Conservation (phyloP, 2,329 filamentous ascomycete genomes). For the Coniochaeta hoffmannii region DNA sequence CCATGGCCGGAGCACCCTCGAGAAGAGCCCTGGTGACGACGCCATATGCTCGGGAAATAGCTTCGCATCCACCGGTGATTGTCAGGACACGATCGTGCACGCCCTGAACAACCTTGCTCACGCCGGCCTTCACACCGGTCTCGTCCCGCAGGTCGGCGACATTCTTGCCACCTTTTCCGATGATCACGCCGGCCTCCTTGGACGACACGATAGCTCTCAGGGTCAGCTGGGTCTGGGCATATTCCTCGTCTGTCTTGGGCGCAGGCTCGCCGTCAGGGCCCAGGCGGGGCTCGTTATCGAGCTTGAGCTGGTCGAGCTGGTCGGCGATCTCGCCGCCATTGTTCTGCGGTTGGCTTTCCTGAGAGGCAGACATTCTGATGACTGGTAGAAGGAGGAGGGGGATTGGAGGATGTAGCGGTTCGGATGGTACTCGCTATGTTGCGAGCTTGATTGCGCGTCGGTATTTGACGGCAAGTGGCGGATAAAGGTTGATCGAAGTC, state of each 20-base stretch:
- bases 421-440: not conserved
- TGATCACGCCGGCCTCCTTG: slow-evolving; percentile 98
- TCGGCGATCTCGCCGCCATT: slow-evolving; percentile 56
- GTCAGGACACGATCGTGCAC: slow-evolving; percentile 96
- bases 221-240: slow-evolving; percentile 85
- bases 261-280: slow-evolving; percentile 69
- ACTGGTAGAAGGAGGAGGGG: slow-evolving; percentile 7
- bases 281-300: slow-evolving; percentile 50
- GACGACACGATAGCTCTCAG: slow-evolving; percentile 96
- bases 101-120: slow-evolving; percentile 97
- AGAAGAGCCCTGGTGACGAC: slow-evolving; percentile 87
- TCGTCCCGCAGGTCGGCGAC: slow-evolving; percentile 95
- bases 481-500: not conserved
- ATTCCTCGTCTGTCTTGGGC: slow-evolving; percentile 95
- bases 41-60: slow-evolving; percentile 85
- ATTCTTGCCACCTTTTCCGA: slow-evolving; percentile 97
- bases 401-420: no score
- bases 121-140: slow-evolving; percentile 94
- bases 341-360: slow-evolving; percentile 49
- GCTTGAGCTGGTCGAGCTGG: slow-evolving; percentile 56
- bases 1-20: slow-evolving; percentile 89
- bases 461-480: not conserved
- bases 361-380: slow-evolving; percentile 52
- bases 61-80: slow-evolving; percentile 82
- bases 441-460: not conserved